Evolutionary conservation across 495 filamentous ascomycete genomes (phyloP), one percentile per base, ranked within the genome.

Genomic region (Talaromyces wortmannii): DNA sequence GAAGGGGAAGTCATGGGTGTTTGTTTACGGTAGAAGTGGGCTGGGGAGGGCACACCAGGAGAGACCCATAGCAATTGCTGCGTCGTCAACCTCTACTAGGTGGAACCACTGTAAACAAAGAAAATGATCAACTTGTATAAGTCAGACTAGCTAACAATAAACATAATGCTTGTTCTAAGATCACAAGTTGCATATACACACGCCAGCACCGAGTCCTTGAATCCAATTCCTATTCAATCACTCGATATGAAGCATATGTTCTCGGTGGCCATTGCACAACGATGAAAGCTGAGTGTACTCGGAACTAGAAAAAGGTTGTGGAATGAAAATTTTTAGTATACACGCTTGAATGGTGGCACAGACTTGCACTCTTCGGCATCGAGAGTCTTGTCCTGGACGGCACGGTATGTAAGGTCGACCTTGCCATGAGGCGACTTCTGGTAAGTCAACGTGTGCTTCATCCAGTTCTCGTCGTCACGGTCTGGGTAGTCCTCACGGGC

Each of bases 391-490:
- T 77, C 78, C 55, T 87, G 82, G 55, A 96, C 91, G 49, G 75
- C 76, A 70, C 91, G 79, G 78, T 96, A 95, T 55, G 77, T 75
- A 32, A 95, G 71, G 45, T 92, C 84, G 49, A 91, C 80, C 71
- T 85, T 79, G 59, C 87, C 88, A 63, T 92, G 89, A 45, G 87
- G 85, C 66, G 85, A 68, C 86, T 90, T 91, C 82, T 97, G 92
- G 84, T 85, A 97, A 62, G 83, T 88, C 59, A 97, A 81, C 36
- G 87, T 95, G 81, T 97, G 92, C 83, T 96, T 97, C 92, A 96
- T 97, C 94, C 94, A 97, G 61, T 94, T 84, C 71, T 82, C 75
- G 67, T 97, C 92, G 66, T 97, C 89, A 75, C 92, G 81, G 0
- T 97, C 90, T 33, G 92, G 91, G 80, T 76, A 97, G 67, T 97